phyloP scores from a whole-genome alignment of 345 rosid genomes.

The Pistacia vera region DNA sequence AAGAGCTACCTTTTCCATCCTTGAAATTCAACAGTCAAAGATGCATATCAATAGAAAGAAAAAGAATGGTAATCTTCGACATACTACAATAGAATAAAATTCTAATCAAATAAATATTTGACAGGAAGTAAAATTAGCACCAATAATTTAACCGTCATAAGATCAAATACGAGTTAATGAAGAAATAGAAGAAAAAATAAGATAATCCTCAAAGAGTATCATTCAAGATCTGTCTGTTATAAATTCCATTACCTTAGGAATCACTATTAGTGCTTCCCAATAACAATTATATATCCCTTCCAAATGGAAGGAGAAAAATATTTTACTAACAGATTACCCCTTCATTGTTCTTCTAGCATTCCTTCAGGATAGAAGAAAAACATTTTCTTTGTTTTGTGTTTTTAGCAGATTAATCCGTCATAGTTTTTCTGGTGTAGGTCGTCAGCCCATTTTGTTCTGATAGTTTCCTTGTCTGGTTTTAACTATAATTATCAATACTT shows the following conservation, averaged over 20 bases:
- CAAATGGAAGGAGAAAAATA: no score
- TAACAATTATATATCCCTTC: no score
- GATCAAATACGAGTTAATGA: neutral
- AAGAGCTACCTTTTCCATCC: constrained; percentile 46
- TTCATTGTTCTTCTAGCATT: no score
- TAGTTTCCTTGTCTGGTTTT: neutral
- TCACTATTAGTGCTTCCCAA: no score
- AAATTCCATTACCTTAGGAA: no score
- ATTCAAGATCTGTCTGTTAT: no score
- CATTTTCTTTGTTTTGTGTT: no score
- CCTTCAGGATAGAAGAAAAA: no score
- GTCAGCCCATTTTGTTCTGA: neutral
- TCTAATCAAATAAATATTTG: neutral
- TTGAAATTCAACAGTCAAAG: neutral
- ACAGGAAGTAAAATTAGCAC: neutral
- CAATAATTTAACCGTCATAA: neutral
- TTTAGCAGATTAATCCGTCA: neutral
- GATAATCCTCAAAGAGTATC: neutral
- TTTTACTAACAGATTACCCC: no score
- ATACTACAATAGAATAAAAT: neutral
- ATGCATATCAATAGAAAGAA: neutral
- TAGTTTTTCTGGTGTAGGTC: neutral
- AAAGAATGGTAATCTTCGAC: neutral
- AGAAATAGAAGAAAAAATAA: neutral
- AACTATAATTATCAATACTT: no score